Evolutionary conservation across 73 alveolate genomes (phyloP), one percentile per base, ranked within the genome.

Genomic region (Paramecium sonneborni): DNA sequence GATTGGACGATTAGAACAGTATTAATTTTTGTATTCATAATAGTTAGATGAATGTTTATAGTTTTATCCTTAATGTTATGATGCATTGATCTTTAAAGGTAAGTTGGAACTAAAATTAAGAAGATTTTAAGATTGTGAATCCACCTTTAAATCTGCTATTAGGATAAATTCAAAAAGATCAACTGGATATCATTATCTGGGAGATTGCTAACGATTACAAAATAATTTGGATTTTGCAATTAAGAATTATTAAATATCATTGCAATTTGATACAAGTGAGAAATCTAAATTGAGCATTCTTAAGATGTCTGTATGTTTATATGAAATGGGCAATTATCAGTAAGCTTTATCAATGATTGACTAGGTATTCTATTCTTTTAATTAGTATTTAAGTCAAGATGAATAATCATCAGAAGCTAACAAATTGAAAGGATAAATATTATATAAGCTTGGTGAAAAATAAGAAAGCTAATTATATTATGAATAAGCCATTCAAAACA

Each of bases 141-240:
- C 41, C 23, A 94, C 92, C 23, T 89, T 94, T 37, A 68, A 44
- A 62, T 39, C 52, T 10, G 95, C 92, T 35, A 82, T 93, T 30
- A 56, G 41, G 41, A 20, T 79, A 5, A 79, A 79, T 43, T 34
- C 90, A 11, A 39, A 44, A 39, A 79, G 55, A 79, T 44, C 74
- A 21, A 30, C 44, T 0, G 76, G 44, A 41, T 79, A 79, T 79
- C 37, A 39, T 24, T 41, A 24, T 79, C 28, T 37, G 2, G 56
- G 85, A 39, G 67, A 84, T 48, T 92, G 93, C 20, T 43, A 88
- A 23, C 20, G 92, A 32, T 88, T 82, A 0, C 44, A 86, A 6
- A 96, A 96, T 24, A 92, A 86, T 58, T 48, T 95, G 21, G 98
- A 96, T 26, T 89, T 55, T 21, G 98, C 97, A 46, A 96, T 79